Evolutionary conservation across 352 stramenopile genomes (phyloP), one percentile per base, ranked within the genome.

Genomic region (Phytopythium ostracodes): DNA sequence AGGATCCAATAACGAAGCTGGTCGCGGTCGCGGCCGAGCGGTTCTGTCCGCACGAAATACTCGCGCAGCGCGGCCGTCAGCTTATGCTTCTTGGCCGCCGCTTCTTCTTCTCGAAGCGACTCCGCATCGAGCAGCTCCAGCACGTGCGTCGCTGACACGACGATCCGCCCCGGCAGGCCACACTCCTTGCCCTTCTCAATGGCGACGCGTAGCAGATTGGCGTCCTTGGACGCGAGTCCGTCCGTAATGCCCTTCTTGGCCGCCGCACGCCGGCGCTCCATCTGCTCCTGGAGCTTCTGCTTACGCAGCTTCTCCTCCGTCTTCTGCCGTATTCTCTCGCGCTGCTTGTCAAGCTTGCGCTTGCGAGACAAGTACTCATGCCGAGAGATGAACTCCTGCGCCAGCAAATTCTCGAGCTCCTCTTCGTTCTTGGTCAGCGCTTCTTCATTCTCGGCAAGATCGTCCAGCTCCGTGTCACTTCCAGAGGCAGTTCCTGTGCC

Each of bases 141-240:
- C 27, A 94, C 81, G 27, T 96, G 85, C 0, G 75, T 74, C 4
- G 82, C 81, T 10, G 83, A 92, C 1, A 94, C 76, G 42, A 94
- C 72, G 33, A 92, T 84, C 4, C 73, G 70, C 6, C 80, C 78
- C 0, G 72, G 76, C 15, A 94, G 65, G 4, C 73, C 75, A 44
- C 79, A 92, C 59, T 94, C 85, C 46, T 79, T 85, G 40, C 72
- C 85, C 40, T 89, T 92, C 17, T 92, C 83, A 46, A 94, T 88
- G 2, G 82, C 72, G 9, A 50, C 64, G 29, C 75, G 76, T 25
- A 94, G 66, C 36, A 88, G 20, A 7, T 33, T 35, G 2, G 79
- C 62, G 59, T 94, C 81, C 50, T 91, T 92, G 0, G 73, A 79
- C 8, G 82, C 63, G 20, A 94, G 53, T 9, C 66, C 77, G 44